Conservation (phyloP, 192 early-diverging fungal species). For the Entomortierella beljakovae region DNA sequence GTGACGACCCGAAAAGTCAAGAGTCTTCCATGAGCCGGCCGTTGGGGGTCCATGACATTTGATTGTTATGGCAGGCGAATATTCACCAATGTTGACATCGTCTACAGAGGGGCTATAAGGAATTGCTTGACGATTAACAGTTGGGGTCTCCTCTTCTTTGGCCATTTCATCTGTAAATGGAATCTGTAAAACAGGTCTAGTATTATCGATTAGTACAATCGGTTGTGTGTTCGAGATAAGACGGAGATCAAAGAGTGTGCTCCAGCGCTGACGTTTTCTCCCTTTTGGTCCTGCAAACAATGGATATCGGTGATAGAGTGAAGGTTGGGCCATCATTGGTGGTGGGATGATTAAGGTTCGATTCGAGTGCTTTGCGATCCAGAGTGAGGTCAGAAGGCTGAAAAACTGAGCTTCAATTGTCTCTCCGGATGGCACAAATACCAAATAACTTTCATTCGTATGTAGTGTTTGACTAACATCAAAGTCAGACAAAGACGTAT, state of each 20-base stretch:
- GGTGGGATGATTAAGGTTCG: constrained; percentile 41
- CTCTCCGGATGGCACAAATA: constrained; percentile 44
- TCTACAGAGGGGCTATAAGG: not conserved
- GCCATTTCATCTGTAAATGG: constrained; percentile 45
- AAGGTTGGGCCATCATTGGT: constrained; percentile 46
- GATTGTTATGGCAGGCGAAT: constrained; percentile 9
- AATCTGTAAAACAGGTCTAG: constrained; percentile 26
- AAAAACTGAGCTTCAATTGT: constrained; percentile 50
- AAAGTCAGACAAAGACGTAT: constrained; percentile 20
- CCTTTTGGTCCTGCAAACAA: constrained; percentile 27
- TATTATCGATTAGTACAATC: constrained; percentile 17
- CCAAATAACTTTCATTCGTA: constrained; percentile 18
- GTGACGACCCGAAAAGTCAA: constrained; percentile 47
- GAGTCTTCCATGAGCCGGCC: constrained; percentile 36
- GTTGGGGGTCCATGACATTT: constrained; percentile 38
- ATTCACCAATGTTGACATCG: not conserved
- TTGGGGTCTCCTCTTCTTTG: constrained; percentile 31
- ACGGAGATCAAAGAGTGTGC: constrained; percentile 34
- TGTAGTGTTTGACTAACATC: constrained; percentile 21
- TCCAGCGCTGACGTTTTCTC: constrained; percentile 44
- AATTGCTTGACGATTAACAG: constrained; percentile 12
- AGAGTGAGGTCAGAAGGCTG: constrained; percentile 32
- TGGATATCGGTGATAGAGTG: constrained; percentile 20
- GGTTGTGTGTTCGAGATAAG: constrained; percentile 3
- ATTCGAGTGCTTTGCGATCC: constrained; percentile 51